Base-by-base conservation (phyloP, 2,329 filamentous ascomycete genomes). In the Cladosporium sp. region DNA sequence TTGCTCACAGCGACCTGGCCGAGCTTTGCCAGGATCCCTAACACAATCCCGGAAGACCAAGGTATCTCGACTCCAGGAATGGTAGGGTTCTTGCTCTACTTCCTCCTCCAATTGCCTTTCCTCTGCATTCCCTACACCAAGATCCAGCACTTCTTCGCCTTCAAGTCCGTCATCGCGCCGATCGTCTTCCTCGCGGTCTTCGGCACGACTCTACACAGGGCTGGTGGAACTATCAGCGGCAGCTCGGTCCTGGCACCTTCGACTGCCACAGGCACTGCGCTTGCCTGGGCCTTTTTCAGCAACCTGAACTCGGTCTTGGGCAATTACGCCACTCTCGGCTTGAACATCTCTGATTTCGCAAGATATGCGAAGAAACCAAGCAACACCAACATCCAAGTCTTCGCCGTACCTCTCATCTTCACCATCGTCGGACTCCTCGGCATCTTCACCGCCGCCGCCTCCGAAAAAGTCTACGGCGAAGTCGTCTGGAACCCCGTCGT, bases 361-460 rank as follows among this genome's bases (percentile, higher is more conserved):
- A 54, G 67, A 45, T 68, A 67, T 45, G 57, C 63, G 16, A 67
- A 65, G 49, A 64, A 59, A 40, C 63, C 62, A 2, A 57, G 59
- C 22, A 61, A 61, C 2, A 56, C 61, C 48, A 60, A 69, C 45
- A 58, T 69, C 28, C 67, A 70, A 48, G 60, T 62, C 7, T 49
- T 68, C 14, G 61, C 69, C 46, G 68, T 80, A 2, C 77, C 77
- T 3, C 61, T 77, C 10, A 65, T 79, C 51, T 79, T 79, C 64
- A 79, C 61, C n/a, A 55, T 63, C 28, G 59, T 60, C 76, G 61
- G 66, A 72, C 42, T 78, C 76, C 65, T 78, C 54, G 81, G 81
- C 28, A 82, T 83, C 57, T 72, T 81, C 38, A 79, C 80, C 9
- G 78, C 81, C 0, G 78, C 77, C 0, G 79, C 80, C 5, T 73